Evolutionary conservation across 148 eudicot species (phyloP).

Genomic region (Talinum fruticosum): DNA sequence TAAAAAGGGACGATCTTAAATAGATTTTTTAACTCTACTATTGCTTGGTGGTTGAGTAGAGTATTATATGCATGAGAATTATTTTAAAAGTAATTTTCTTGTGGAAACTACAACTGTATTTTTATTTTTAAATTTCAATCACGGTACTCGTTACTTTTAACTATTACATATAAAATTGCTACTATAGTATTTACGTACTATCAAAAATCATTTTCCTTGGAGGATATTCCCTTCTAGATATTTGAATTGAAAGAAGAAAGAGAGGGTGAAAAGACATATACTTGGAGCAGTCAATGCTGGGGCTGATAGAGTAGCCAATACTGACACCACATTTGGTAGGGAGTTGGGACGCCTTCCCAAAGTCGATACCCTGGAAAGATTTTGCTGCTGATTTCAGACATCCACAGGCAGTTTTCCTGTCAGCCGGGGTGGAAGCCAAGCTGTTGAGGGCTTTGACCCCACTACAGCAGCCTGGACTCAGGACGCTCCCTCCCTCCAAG

Average conservation of each 20-base stretch:
- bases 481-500: not conserved
- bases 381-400: not conserved
- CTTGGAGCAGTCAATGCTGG: slow-evolving; percentile 38
- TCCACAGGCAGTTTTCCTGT: not conserved
- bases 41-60: too few species aligned
- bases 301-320: slow-evolving; percentile 32
- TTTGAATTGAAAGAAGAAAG: not conserved
- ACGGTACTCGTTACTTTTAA: too few species aligned
- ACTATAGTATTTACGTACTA: too few species aligned
- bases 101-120: too few species aligned
- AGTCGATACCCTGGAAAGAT: slow-evolving; percentile 7
- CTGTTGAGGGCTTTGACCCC: not conserved
- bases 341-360: slow-evolving; percentile 24
- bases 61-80: too few species aligned
- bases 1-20: too few species aligned
- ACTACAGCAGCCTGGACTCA: not conserved
- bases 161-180: too few species aligned
- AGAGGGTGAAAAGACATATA: not conserved
- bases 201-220: not conserved
- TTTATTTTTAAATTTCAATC: too few species aligned
- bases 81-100: too few species aligned
- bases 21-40: too few species aligned
- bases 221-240: not conserved
- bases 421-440: not conserved
- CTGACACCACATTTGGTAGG: slow-evolving; percentile 37